phyloP scores from a whole-genome alignment of 805 yeast genomes.

The Zygosaccharomyces bisporus region DNA sequence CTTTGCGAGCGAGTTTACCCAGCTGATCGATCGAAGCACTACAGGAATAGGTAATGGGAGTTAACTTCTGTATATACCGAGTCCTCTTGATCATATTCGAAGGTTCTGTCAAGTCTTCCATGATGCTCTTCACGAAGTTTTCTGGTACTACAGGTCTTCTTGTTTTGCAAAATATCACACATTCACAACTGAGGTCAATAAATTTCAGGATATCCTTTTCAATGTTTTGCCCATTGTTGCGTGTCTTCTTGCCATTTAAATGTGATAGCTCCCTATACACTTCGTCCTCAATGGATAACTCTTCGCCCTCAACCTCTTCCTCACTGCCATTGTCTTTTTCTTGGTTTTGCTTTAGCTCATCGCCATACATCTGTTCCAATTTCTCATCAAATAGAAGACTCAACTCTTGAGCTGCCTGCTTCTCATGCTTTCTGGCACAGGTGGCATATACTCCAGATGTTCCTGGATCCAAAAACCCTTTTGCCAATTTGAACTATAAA shows the following conservation, averaged over 20 bases:
- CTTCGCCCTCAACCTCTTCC: conserved; percentile 32
- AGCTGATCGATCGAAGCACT: conserved; percentile 70
- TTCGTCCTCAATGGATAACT: conserved; percentile 68
- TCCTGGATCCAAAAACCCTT: conserved; percentile 62
- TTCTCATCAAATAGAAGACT: conserved; percentile 54
- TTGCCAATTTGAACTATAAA: conserved; percentile 31
- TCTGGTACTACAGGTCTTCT: conserved; percentile 79
- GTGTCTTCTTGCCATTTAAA: conserved; percentile 41
- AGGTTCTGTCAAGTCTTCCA: conserved; percentile 54
- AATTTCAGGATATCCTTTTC: conserved; percentile 51
- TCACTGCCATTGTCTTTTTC: conserved; percentile 17
- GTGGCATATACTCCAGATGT: conserved; percentile 88
- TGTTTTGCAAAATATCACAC: conserved; percentile 80
- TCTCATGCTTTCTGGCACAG: conserved; percentile 77
- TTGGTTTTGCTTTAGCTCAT: conserved; percentile 29
- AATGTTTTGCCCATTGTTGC: conserved; percentile 38
- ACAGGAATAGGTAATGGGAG: conserved; percentile 76
- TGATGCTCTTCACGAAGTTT: conserved; percentile 57
- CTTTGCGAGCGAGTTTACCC: conserved; percentile 50
- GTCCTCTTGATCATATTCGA: conserved; percentile 49
- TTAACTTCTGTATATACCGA: conserved; percentile 69
- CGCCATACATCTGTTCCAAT: conserved; percentile 44
- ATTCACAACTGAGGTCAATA: conserved; percentile 69
- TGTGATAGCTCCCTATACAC: conserved; percentile 67
- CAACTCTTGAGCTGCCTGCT: conserved; percentile 71